Base-by-base conservation (phyloP, 148 eudicot genomes). In the Rhododendron williamsianum region DNA sequence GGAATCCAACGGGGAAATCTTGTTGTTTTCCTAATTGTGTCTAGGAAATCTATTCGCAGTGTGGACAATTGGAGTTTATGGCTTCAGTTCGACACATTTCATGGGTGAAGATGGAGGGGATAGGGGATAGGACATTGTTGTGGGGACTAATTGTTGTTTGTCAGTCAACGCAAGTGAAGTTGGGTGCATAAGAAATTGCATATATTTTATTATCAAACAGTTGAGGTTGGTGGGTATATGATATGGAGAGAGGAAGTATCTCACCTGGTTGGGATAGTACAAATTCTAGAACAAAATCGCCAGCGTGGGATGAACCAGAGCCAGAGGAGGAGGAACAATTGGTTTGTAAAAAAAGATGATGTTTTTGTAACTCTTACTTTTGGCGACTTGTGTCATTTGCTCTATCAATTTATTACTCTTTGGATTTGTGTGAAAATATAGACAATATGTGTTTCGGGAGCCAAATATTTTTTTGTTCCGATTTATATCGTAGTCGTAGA, bases 111-210 rank as follows among this genome's bases (percentile, higher is more conserved):
- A 43, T 88, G 81, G 83, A 86, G 51, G 67, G 52, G 4, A 71
- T 90, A 41, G 88, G 90, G 3, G 90, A 88, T 13, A 87, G 81
- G 1, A 38, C 88, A 38, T 18, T 89, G 60, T 86, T 90, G 71
- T 56, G 18, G 86, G 87, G 80, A 41, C 38, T 30, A 60, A 86
- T 43, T 58, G 86, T 76, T 84, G 92, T 76, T 82, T 80, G 82
- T 10, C 58, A 18, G 88, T 86, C 13, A 45, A 36, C 79, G 83
- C 89, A 76, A 86, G 87, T 63, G 19, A 82, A 78, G 82, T 86
- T 10, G 92, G 85, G 3, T 85, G 86, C 67, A 86, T 74, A 48
- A 67, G 63, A 0, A 87, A 87, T 38, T 41, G 43, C 43, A 41
- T 41, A 41, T 41, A 41, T 41, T 41, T 41, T 41, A 41, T 41